These are phyloP conservation scores for Hymenoscyphus repandus DNA, from an alignment of 2,329 filamentous ascomycete genomes.

Conservation along the genomic window DNA sequence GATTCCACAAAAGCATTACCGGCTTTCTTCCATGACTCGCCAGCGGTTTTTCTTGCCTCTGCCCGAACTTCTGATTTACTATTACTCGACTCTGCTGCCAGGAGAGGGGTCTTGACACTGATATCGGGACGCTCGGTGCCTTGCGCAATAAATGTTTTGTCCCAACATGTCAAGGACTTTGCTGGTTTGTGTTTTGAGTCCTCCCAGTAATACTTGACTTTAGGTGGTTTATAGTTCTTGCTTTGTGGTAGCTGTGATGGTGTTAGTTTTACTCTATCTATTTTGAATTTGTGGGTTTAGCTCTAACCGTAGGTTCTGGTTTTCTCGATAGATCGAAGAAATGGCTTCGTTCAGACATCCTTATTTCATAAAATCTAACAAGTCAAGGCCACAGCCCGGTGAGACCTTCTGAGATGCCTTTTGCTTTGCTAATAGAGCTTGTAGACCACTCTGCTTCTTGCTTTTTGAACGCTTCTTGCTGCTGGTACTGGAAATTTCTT, in stretches of 20 bases:
- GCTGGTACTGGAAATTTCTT: conserved; percentile 44
- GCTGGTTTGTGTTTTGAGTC: background rate
- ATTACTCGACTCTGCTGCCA: too few relatives aligned
- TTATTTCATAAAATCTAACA: conserved; percentile 38
- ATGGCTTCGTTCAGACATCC: conserved; percentile 11
- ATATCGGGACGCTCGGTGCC: background rate
- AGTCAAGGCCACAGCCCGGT: conserved; percentile 30
- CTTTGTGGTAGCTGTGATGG: background rate
- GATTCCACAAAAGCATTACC: too few relatives aligned
- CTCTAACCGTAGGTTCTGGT: background rate
- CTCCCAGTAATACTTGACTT: background rate
- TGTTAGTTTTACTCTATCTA: background rate
- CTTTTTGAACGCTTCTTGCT: conserved; percentile 63
- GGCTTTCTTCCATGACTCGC: too few relatives aligned
- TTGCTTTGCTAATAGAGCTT: conserved; percentile 48
- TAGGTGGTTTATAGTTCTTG: background rate
- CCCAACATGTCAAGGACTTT: background rate
- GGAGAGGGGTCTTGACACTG: background rate
- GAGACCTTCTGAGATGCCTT: conserved; percentile 16
- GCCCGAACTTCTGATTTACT: too few relatives aligned
- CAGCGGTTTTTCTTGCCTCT: too few relatives aligned
- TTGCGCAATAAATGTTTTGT: background rate
- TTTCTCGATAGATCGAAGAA: background rate
- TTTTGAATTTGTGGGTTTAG: too few relatives aligned
- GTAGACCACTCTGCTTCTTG: conserved; percentile 56